Conservation (phyloP, 192 early-diverging fungal species). For the Coemansia sp. region DNA sequence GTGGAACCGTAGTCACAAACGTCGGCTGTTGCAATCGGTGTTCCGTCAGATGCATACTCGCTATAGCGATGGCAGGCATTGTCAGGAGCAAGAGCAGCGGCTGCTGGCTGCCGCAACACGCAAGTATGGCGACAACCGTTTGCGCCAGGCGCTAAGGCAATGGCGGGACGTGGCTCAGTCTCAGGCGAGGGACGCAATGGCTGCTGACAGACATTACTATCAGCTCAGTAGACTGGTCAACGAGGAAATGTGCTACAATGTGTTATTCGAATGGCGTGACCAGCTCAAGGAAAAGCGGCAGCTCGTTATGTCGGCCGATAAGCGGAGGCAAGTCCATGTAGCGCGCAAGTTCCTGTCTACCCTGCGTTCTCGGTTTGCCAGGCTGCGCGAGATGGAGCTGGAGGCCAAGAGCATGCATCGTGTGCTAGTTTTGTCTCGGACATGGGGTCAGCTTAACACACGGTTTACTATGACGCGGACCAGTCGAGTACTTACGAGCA, state of each 20-base stretch:
- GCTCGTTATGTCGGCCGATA: slow-evolving; percentile 15
- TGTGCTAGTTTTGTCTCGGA: slow-evolving; percentile 1
- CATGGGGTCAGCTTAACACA: slow-evolving; percentile 7
- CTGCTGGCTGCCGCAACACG: background rate
- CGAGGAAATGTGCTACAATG: background rate
- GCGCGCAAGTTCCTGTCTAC: slow-evolving; percentile 4
- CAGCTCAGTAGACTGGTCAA: background rate
- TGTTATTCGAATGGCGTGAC: slow-evolving; percentile 10
- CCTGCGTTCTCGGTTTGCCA: background rate
- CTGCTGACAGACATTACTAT: slow-evolving; percentile 14
- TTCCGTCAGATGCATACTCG: slow-evolving; percentile 1
- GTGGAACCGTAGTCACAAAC: background rate
- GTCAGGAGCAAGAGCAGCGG: background rate
- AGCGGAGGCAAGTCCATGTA: background rate
- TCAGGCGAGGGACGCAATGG: background rate
- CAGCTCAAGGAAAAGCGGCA: slow-evolving; percentile 10
- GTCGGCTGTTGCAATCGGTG: background rate
- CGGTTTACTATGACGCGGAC: background rate
- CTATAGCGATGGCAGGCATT: background rate
- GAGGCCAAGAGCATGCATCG: slow-evolving; percentile 2
- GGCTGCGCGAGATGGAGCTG: background rate
- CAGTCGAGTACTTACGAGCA: background rate
- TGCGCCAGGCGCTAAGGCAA: background rate
- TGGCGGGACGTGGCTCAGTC: slow-evolving; percentile 14
- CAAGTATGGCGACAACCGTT: background rate